These are phyloP conservation scores for Kuraishia capsulata DNA, from an alignment of 805 yeast species.

Conservation along the genomic window DNA sequence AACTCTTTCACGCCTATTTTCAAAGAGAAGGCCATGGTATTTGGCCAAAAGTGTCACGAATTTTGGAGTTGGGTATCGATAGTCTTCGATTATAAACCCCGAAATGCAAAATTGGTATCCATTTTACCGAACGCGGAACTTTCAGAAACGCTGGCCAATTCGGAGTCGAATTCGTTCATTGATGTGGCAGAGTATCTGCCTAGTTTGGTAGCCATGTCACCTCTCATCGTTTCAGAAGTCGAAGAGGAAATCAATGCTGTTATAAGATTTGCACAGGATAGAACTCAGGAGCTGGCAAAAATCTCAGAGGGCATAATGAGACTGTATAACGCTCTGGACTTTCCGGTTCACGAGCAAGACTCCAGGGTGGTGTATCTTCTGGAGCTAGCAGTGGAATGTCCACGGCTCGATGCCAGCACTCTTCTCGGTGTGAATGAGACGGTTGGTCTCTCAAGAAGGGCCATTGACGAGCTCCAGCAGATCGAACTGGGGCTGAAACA, in stretches of 20 bases:
- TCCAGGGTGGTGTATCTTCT: background rate
- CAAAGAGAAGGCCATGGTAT: background rate
- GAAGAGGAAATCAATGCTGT: background rate
- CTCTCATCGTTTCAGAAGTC: background rate
- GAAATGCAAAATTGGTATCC: background rate
- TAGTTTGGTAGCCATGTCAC: background rate
- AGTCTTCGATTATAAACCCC: background rate
- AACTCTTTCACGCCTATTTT: background rate
- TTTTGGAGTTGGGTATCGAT: background rate
- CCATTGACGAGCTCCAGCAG: background rate
- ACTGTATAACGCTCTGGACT: background rate
- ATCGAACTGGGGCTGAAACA: background rate
- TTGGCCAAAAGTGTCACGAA: background rate
- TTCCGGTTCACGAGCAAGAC: background rate
- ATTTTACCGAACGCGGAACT: background rate
- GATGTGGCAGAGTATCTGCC: background rate
- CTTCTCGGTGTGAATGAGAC: background rate
- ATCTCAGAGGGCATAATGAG: background rate
- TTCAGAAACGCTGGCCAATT: background rate
- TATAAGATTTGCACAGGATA: background rate
- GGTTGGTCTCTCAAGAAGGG: background rate
- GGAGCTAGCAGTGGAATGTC: background rate
- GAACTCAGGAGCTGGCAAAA: background rate
- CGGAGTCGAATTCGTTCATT: background rate
- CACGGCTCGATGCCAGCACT: background rate